phyloP scores from a whole-genome alignment of 345 rosid species.

The Sapria himalayana region DNA sequence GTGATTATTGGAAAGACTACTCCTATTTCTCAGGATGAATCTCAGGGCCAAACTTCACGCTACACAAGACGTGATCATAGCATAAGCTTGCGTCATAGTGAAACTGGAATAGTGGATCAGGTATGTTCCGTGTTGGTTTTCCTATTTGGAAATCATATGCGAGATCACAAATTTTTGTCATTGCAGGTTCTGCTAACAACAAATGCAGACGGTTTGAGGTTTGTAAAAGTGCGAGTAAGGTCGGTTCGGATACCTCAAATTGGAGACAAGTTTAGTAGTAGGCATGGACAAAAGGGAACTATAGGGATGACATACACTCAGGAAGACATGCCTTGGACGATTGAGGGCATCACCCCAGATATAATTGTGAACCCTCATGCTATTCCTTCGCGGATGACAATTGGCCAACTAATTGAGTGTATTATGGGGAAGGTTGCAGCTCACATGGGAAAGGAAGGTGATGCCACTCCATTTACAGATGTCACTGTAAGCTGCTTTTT shows the following conservation, averaged over 20 bases:
- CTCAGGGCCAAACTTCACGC: constrained; percentile 70
- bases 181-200: constrained; percentile 79
- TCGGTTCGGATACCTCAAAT: constrained; percentile 94
- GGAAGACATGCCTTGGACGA: constrained; percentile 98
- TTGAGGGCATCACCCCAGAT: constrained; percentile 88
- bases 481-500: constrained; percentile 49
- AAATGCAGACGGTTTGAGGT: constrained; percentile 94
- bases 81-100: constrained; percentile 90
- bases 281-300: constrained; percentile 99
- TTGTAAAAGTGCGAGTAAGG: constrained; percentile 93
- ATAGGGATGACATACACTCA: constrained; percentile 97
- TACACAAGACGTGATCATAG: constrained; percentile 86
- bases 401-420: constrained; percentile 97
- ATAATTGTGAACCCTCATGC: constrained; percentile 96
- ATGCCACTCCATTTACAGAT: constrained; percentile 95
- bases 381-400: constrained; percentile 97
- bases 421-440: constrained; percentile 99
- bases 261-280: constrained; percentile 93
- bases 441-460: constrained; percentile 99
- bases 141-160: no score
- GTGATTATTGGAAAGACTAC: constrained; percentile 94
- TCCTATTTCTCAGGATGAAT: constrained; percentile 74
- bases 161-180: neutral
- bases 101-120: constrained; percentile 95
- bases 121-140: constrained; percentile 18